Evolutionary conservation across 176 grass and related monocot genomes (phyloP), one percentile per base, ranked within the genome.

Genomic region (Chloris gayana): DNA sequence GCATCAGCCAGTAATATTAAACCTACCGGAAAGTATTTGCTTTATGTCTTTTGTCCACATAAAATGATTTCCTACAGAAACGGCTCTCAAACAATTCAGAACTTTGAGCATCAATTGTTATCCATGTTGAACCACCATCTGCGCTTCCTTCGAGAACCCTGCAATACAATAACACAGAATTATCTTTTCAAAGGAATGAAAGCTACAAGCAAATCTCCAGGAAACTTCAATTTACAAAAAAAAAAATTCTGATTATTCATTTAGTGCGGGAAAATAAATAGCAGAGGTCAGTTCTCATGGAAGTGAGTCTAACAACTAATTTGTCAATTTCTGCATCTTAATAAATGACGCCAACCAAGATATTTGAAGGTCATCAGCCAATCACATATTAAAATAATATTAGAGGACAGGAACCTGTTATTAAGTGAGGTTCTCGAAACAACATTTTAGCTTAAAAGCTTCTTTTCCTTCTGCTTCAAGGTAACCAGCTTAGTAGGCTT

Each of bases 141-240:
- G 68, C 6, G 14, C 92, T 98, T 41, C 88, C 88, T 87, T 98
- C 95, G 21, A 98, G 73, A 87, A 98, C 80, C 92, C 95, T 95
- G 83, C 18, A 37, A 75, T 15, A 26, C 46, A 70, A 67, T 67
- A 69, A 54, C 74, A 45, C 31, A 70, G 70, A 35, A 51, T 85
- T 30, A 51, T 30, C 67, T 29, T 61, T 70, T 62, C 24, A 25
- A 61, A 61, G 25, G 11, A 61, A 58, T 22, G 29, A 69, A 68
- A 68, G 68, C 10, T 70, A 49, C 2, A 9, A 51, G 9, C 9
- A 80, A 26, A 26, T 80, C 19, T 39, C 59, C 44, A 2, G 2
- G 22, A 18, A 51, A 70, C 33, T 75, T 70, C 21, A 1, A 73
- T 69, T 44, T 57, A 64, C 15, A 39, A n/a, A n/a, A n/a, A n/a